Conservation (phyloP, 352 stramenopile genomes). For the Globisporangium nagaii region DNA sequence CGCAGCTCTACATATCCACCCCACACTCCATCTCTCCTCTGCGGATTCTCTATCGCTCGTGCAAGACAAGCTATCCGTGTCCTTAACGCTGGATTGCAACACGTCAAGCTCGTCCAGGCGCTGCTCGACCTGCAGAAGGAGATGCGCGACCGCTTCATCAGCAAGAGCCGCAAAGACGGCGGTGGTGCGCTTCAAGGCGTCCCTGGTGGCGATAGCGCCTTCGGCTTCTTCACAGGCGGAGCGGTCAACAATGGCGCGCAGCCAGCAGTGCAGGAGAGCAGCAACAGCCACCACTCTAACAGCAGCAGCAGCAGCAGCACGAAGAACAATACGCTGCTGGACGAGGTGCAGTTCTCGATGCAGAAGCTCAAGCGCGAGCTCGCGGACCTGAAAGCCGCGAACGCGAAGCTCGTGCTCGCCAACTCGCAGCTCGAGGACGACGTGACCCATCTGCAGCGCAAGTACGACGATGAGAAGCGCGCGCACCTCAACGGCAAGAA, state of each 20-base stretch:
- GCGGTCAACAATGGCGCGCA: not conserved
- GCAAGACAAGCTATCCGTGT: not conserved
- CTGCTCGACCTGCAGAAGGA: conserved; percentile 51
- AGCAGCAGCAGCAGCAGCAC: not conserved
- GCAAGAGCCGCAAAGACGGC: conserved; percentile 10
- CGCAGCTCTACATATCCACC: conserved; percentile 66
- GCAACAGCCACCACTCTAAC: too few relatives aligned
- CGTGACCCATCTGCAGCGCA: conserved; percentile 45
- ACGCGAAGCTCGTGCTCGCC: conserved; percentile 50
- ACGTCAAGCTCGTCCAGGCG: conserved; percentile 52
- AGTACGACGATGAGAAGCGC: conserved; percentile 69
- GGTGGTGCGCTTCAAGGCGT: not conserved
- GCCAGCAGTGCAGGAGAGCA: not conserved
- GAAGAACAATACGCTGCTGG: conserved; percentile 19
- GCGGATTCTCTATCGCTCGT: not conserved
- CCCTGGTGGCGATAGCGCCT: not conserved
- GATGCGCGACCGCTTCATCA: conserved; percentile 30
- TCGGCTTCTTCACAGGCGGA: not conserved
- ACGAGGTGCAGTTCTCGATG: conserved; percentile 60
- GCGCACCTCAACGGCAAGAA: conserved; percentile 63
- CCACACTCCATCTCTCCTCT: not conserved
- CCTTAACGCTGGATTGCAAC: conserved; percentile 11
- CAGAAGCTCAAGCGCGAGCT: conserved; percentile 77
- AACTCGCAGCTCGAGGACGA: conserved; percentile 81
- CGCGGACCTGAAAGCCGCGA: conserved; percentile 45